Evolutionary conservation across 1,139 yeast genomes (phyloP).

Genomic region (Nadsonia starkeyi-henricii): DNA sequence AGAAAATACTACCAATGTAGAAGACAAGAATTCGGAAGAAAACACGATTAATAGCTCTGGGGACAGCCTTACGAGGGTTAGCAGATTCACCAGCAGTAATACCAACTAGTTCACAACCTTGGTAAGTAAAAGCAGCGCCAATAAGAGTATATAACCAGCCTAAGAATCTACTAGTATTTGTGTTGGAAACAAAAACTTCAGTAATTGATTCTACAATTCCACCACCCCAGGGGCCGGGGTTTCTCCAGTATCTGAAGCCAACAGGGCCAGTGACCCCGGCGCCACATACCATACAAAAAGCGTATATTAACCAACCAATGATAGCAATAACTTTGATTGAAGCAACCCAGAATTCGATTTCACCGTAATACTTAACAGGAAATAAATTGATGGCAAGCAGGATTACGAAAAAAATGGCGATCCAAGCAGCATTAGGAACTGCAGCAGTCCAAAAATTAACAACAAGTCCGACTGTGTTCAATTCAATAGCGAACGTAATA

Average conservation of each 20-base stretch:
- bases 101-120: constrained; percentile 61
- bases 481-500: constrained; percentile 67
- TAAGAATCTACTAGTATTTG: no score
- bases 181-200: constrained; percentile 11
- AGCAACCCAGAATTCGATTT: constrained; percentile 57
- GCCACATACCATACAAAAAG: constrained; percentile 60
- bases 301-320: constrained; percentile 54
- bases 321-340: constrained; percentile 55
- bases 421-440: constrained; percentile 70
- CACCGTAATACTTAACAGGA: constrained; percentile 55
- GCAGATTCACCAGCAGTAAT: constrained; percentile 65
- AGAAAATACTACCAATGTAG: constrained; percentile 38
- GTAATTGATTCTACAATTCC: constrained; percentile 39
- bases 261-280: constrained; percentile 58
- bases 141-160: constrained; percentile 50
- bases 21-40: constrained; percentile 47
- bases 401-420: constrained; percentile 48
- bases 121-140: constrained; percentile 42
- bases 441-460: constrained; percentile 57
- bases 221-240: constrained; percentile 46
- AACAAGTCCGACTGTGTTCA: constrained; percentile 57
- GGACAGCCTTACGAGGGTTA: constrained; percentile 49
- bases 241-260: constrained; percentile 62
- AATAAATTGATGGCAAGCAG: constrained; percentile 39
- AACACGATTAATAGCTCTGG: constrained; percentile 48